Evolutionary conservation across 176 grass and related monocot genomes (phyloP), one percentile per base, ranked within the genome.

Genomic region (Phyllostachys edulis): DNA sequence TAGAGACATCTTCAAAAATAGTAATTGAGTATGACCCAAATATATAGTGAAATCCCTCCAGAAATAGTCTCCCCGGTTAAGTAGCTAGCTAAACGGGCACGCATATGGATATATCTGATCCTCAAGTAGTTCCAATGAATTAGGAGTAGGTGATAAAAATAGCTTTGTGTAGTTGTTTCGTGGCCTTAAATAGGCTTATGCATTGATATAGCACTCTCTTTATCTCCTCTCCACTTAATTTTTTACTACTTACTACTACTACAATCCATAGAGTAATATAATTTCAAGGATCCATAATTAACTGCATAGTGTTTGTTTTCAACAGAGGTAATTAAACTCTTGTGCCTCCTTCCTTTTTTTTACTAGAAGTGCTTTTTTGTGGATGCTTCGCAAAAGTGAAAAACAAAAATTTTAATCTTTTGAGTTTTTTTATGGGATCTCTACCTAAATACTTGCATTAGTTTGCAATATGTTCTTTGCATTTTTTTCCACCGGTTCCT

Each of bases 71-170:
- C 5, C 9, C 72, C 63, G 52, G 60, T 66, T 75, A 68, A 69
- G 69, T 61, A 56, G 46, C 59, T 34, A 50, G 45, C 24, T 12
- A 20, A 74, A 74, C 15, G 46, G 34, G 39, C 76, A 73, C 80
- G 76, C 76, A 42, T 44, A 44, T 46, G 75, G 41, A 71, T 63
- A 61, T 61, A 80, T 80, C 47, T 21, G 73, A 90, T 86, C 79
- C 79, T 52, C 61, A 36, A 73, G 79, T 67, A 66, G 41, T 20
- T 60, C 27, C 81, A 39, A 34, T 23, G 32, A 74, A 74, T 83
- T 74, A 38, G 57, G 81, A 45, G 59, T 49, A 65, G 73, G 71
- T 47, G 73, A 50, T 50, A 86, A 90, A 90, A 86, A 83, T 87
- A 87, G 88, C 16, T 3, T 3, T 1, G 46, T 55, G 46, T 18